A percentile compares a stretch with the other conserved stretches of the same genome.
phyloP scores from a whole-genome alignment of 2,329 filamentous ascomycete species.

The Fusarium cyanostomum region DNA sequence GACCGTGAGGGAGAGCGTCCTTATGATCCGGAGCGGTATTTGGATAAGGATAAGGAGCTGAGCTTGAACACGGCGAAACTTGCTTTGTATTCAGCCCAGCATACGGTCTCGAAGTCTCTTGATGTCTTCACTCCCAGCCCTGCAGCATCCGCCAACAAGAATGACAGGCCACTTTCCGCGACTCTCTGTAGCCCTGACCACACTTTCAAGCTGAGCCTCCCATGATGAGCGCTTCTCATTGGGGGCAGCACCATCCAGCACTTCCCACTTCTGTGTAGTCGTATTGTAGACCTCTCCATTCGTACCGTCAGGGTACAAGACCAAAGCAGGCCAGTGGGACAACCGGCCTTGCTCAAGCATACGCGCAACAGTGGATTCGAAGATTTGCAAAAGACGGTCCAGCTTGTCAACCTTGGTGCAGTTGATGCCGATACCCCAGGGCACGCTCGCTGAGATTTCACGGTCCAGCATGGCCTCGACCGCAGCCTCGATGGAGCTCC shows the following conservation, averaged over 20 bases:
- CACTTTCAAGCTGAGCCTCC: constrained; percentile 56
- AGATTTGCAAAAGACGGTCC: constrained; percentile 61
- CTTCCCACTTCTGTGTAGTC: constrained; percentile 67
- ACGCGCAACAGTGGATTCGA: constrained; percentile 58
- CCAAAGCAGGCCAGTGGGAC: constrained; percentile 60
- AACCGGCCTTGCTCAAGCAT: constrained; percentile 50
- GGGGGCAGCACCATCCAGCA: constrained; percentile 42
- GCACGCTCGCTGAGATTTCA: constrained; percentile 43
- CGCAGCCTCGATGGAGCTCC: constrained; percentile 52
- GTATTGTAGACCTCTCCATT: constrained; percentile 75
- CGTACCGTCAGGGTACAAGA: constrained; percentile 75
- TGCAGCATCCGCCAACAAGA: constrained; percentile 64
- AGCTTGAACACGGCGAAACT: neutral
- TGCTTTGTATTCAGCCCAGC: constrained; percentile 8
- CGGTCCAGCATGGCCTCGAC: constrained; percentile 52
- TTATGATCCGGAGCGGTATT: neutral
- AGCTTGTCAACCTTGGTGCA: constrained; percentile 74
- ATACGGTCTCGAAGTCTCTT: constrained; percentile 42
- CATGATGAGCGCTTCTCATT: constrained; percentile 48
- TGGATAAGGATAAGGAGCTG: neutral
- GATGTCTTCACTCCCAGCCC: constrained; percentile 53
- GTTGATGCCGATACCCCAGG: constrained; percentile 74
- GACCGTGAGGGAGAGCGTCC: neutral
- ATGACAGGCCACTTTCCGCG: constrained; percentile 56
- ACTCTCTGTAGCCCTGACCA: constrained; percentile 50